Evolutionary conservation across 2,329 filamentous ascomycete species (phyloP).

Genomic region (Pseudopithomyces maydicus): DNA sequence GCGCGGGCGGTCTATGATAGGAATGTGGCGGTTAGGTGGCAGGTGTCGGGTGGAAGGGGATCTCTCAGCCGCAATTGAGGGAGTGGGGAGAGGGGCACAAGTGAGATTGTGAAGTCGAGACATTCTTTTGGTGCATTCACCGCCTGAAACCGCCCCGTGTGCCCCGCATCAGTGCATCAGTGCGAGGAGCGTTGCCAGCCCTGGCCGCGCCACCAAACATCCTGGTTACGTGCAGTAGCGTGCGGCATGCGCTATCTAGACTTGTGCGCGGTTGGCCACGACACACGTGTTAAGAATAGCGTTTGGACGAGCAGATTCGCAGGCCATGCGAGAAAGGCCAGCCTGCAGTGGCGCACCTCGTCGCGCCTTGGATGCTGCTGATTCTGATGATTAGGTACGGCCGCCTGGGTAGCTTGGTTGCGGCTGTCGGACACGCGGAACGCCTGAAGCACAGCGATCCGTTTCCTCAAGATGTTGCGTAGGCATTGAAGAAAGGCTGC

Average conservation of each 20-base stretch:
- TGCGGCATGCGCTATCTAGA: background rate
- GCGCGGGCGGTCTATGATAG: slow-evolving; percentile 4
- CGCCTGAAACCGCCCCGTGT: slow-evolving; percentile 7
- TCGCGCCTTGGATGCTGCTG: too few species aligned
- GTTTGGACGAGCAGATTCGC: too few species aligned
- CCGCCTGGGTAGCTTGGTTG: too few species aligned
- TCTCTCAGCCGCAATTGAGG: slow-evolving; percentile 5
- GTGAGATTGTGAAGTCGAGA: slow-evolving; percentile 6
- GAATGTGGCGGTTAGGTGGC: slow-evolving; percentile 10
- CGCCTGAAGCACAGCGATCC: too few species aligned
- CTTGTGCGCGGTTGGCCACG: background rate
- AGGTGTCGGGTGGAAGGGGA: slow-evolving; percentile 2
- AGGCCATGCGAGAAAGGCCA: background rate
- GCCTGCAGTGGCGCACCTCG: too few species aligned
- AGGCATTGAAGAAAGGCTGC: too few species aligned
- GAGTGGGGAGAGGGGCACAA: slow-evolving; percentile 8
- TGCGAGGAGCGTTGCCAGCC: background rate
- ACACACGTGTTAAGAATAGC: background rate
- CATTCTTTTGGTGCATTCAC: slow-evolving; percentile 15
- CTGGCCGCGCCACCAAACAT: background rate
- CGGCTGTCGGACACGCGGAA: too few species aligned
- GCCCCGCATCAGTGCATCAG: slow-evolving; percentile 1
- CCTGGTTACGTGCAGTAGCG: slow-evolving; percentile 4
- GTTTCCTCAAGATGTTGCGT: too few species aligned
- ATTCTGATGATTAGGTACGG: too few species aligned